These are phyloP conservation scores for Insectozyma bohioensis DNA, from an alignment of 1,139 yeast species.

Conservation along the genomic window DNA sequence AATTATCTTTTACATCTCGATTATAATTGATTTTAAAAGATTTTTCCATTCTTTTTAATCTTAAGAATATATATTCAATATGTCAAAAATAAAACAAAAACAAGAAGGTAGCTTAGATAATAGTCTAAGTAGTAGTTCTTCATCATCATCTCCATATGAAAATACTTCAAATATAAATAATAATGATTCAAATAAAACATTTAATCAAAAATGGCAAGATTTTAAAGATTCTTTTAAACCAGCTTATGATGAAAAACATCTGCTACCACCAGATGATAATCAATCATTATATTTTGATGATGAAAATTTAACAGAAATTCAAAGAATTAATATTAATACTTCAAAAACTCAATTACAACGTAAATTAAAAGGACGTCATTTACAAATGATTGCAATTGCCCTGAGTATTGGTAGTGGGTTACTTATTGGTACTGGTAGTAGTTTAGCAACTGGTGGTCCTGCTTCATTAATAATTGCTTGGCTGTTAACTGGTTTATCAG, in stretches of 20 bases:
- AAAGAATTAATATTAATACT: constrained; percentile 34
- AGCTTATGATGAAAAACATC: constrained; percentile 11
- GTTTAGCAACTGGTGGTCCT: constrained; percentile 60
- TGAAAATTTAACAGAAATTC: constrained; percentile 29
- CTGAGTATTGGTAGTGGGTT: constrained; percentile 71
- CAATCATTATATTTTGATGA: constrained; percentile 1
- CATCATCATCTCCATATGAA: not conserved
- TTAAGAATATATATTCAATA: no score
- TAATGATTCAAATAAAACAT: no score
- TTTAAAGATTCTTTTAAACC: constrained; percentile 38
- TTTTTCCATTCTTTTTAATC: no score
- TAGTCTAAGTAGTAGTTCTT: not conserved
- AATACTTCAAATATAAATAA: no score
- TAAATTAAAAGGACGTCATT: constrained; percentile 32
- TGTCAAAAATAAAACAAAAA: no score
- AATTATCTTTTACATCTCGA: no score
- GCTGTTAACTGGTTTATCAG: constrained; percentile 26
- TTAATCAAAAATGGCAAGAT: constrained; percentile 20
- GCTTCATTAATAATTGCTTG: constrained; percentile 62
- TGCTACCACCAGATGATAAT: constrained; percentile 4
- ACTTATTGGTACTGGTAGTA: constrained; percentile 31
- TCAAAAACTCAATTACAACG: constrained; percentile 41
- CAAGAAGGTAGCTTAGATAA: no score
- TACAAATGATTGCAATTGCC: constrained; percentile 75
- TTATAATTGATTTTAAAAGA: no score